Evolutionary conservation across 1,284 basidiomycete species (phyloP).

Genomic region (Apiotrichum brassicae): DNA sequence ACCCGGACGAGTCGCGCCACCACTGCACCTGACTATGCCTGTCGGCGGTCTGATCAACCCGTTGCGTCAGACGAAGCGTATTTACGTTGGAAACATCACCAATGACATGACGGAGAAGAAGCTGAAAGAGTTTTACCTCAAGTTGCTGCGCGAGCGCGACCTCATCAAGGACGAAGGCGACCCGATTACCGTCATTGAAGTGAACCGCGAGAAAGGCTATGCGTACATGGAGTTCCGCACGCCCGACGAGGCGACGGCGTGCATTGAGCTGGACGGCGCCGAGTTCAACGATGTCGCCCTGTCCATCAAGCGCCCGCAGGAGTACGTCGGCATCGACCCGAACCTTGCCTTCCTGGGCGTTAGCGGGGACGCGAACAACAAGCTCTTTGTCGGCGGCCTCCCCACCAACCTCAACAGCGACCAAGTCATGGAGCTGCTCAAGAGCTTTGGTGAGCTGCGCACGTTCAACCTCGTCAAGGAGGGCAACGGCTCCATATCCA

Average conservation of each 20-base stretch:
- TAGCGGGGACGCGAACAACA: slow-evolving; percentile 94
- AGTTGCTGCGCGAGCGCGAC: slow-evolving; percentile 86
- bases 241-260: slow-evolving; percentile 89
- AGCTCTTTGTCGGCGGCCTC: slow-evolving; percentile 94
- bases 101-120: slow-evolving; percentile 84
- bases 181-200: slow-evolving; percentile 83
- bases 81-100: slow-evolving; percentile 94
- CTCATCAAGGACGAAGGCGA: slow-evolving; percentile 75
- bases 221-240: slow-evolving; percentile 98
- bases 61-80: slow-evolving; percentile 83
- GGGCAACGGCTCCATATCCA: slow-evolving; percentile 67
- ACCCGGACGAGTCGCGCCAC: slow-evolving; percentile 41
- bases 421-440: slow-evolving; percentile 94
- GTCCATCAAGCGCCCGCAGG: slow-evolving; percentile 93
- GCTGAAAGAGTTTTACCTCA: slow-evolving; percentile 87
- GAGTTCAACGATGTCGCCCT: slow-evolving; percentile 87
- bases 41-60: slow-evolving; percentile 63
- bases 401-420: slow-evolving; percentile 94
- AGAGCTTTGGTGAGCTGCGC: slow-evolving; percentile 93
- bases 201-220: slow-evolving; percentile 97
- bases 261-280: slow-evolving; percentile 86
- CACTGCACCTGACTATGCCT: slow-evolving; percentile 37
- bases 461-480: slow-evolving; percentile 98
- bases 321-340: slow-evolving; percentile 61
- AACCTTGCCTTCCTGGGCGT: slow-evolving; percentile 85